Percentiles rank a stretch among this genome's conserved stretches.
Evolutionary conservation across 2,329 filamentous ascomycete genomes (phyloP).

Genomic region (Lasiodiplodia sp.): DNA sequence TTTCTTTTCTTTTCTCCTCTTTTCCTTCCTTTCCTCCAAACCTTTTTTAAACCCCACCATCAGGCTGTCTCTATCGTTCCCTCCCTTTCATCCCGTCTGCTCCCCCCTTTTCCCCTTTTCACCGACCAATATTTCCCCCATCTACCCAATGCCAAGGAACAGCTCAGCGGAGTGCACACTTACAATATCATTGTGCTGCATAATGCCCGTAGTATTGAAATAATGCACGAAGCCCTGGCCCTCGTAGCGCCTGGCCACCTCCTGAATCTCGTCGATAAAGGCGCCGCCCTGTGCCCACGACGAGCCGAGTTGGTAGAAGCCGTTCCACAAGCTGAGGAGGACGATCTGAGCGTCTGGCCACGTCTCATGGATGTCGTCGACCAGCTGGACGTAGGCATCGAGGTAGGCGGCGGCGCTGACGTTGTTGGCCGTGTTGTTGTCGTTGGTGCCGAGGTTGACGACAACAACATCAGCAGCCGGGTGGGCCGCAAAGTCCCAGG

Average conservation of each 20-base stretch:
- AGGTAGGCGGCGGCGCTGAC: conserved; percentile 49
- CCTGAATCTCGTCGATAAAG: conserved; percentile 59
- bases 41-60: too few species aligned
- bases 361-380: conserved; percentile 49
- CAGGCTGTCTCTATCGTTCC: too few species aligned
- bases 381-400: conserved; percentile 51
- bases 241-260: conserved; percentile 62
- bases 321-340: conserved; percentile 60
- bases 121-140: too few species aligned
- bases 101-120: too few species aligned
- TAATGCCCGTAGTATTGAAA: conserved; percentile 67
- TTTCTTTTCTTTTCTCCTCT: too few species aligned
- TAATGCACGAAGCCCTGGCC: conserved; percentile 63
- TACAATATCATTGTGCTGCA: conserved; percentile 67
- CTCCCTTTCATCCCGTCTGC: too few species aligned
- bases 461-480: conserved; percentile 52
- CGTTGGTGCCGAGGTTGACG: conserved; percentile 58
- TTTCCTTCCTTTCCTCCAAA: too few species aligned
- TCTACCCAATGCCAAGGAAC: too few species aligned
- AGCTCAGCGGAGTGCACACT: not conserved
- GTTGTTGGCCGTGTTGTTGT: conserved; percentile 53
- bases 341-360: conserved; percentile 54
- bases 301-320: conserved; percentile 61
- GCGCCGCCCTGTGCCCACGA: conserved; percentile 57
- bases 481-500: conserved; percentile 45